Evolutionary conservation across 768 basidiomycete species (phyloP).

Genomic region (Suillus weaverae): DNA sequence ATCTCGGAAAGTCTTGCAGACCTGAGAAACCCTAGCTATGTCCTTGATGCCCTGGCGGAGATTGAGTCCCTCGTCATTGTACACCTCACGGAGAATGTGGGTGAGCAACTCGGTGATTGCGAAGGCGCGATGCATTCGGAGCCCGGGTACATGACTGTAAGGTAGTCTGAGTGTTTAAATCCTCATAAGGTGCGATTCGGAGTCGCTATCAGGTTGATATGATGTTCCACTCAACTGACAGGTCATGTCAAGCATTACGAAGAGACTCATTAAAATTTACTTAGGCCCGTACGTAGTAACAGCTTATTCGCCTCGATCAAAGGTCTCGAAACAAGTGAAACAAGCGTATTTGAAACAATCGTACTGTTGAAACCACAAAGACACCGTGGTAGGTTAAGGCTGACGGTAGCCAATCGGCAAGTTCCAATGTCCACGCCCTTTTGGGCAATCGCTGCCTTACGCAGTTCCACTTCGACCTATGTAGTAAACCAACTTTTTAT

Average conservation of each 20-base stretch:
- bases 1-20: conserved; percentile 1
- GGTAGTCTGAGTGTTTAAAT: not conserved
- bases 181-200: not conserved
- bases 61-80: not conserved
- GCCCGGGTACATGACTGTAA: not conserved
- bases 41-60: not conserved
- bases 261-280: not conserved
- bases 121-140: conserved; percentile 5
- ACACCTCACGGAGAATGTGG: not conserved
- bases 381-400: no score
- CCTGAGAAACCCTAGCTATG: not conserved
- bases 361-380: not conserved
- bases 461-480: no score
- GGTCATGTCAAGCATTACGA: not conserved
- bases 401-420: no score
- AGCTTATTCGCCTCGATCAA: not conserved
- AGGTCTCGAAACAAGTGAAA: not conserved
- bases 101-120: conserved; percentile 3
- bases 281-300: not conserved
- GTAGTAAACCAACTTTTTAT: no score
- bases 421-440: no score
- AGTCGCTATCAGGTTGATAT: not conserved
- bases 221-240: not conserved
- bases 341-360: not conserved
- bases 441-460: no score